Conservation (phyloP, 129 eudicot genomes). For the Centaurea solstitialis region DNA sequence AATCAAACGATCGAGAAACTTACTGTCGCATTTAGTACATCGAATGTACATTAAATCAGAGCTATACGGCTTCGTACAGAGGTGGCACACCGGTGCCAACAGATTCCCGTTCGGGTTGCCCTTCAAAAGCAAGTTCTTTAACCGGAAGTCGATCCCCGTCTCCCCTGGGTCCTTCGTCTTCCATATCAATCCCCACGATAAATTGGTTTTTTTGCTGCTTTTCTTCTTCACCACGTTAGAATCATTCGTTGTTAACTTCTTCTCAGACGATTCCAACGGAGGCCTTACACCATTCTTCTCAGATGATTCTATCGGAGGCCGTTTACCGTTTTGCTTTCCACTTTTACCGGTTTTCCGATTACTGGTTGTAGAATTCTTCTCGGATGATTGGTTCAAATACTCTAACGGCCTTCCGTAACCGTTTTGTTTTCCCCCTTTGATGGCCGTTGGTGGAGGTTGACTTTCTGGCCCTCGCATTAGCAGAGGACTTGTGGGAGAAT, state of each 20-base stretch:
- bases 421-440: constrained; percentile 35
- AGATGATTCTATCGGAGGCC: constrained; percentile 20
- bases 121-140: constrained; percentile 54
- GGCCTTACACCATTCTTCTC: constrained; percentile 27
- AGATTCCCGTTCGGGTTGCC: constrained; percentile 45
- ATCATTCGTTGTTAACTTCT: constrained; percentile 27
- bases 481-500: constrained; percentile 86
- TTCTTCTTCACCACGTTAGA: constrained; percentile 21
- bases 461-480: constrained; percentile 63
- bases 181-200: constrained; percentile 76
- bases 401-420: constrained; percentile 26
- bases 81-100: constrained; percentile 45
- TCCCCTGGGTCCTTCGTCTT: constrained; percentile 51
- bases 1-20: constrained; percentile 20
- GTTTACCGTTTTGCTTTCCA: constrained; percentile 33
- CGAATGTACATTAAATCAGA: constrained; percentile 68
- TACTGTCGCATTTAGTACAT: constrained; percentile 71
- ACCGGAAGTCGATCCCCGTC: constrained; percentile 66
- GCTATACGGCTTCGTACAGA: constrained; percentile 63
- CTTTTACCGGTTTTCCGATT: constrained; percentile 28
- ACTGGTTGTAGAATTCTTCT: constrained; percentile 17
- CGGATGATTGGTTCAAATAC: constrained; percentile 26
- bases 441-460: constrained; percentile 34
- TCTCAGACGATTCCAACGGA: constrained; percentile 19
- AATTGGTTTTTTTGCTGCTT: constrained; percentile 3